phyloP scores from a whole-genome alignment of 345 rosid genomes.

The Mercurialis annua region DNA sequence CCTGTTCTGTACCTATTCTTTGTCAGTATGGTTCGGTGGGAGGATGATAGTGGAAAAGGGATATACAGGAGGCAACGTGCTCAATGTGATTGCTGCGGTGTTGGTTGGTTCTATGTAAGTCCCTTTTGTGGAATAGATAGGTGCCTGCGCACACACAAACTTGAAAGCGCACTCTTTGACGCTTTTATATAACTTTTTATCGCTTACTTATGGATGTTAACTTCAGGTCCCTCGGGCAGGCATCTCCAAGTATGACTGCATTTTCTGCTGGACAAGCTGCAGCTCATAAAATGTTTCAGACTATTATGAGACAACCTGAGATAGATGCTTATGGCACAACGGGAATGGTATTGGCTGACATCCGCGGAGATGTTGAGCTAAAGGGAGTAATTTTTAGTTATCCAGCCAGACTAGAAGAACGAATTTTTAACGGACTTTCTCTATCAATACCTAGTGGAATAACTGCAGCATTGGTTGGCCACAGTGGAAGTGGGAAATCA shows the following conservation, averaged over 20 bases:
- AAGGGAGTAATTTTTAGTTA: conserved; percentile 40
- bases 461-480: conserved; percentile 48
- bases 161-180: not conserved
- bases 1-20: conserved; percentile 43
- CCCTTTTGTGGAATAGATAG: not conserved
- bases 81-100: conserved; percentile 50
- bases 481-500: conserved; percentile 59
- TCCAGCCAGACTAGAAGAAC: conserved; percentile 50
- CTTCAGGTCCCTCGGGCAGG: conserved; percentile 75
- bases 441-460: conserved; percentile 35
- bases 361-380: conserved; percentile 43
- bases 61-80: conserved; percentile 54
- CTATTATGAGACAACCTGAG: conserved; percentile 39
- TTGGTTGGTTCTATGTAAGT: conserved; percentile 72
- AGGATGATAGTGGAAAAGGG: conserved; percentile 59
- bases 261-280: conserved; percentile 32
- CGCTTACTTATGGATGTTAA: too few species aligned
- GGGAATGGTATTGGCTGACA: conserved; percentile 36
- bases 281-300: conserved; percentile 42
- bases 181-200: not conserved
- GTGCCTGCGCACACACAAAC: too few species aligned
- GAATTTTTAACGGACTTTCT: conserved; percentile 41
- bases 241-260: conserved; percentile 22
- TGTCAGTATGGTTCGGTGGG: conserved; percentile 64
- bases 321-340: conserved; percentile 41